A percentile compares a stretch with the other conserved stretches of the same genome.
Conservation (phyloP, 176 grass and related monocot species). For the Aegilops umbellulata region DNA sequence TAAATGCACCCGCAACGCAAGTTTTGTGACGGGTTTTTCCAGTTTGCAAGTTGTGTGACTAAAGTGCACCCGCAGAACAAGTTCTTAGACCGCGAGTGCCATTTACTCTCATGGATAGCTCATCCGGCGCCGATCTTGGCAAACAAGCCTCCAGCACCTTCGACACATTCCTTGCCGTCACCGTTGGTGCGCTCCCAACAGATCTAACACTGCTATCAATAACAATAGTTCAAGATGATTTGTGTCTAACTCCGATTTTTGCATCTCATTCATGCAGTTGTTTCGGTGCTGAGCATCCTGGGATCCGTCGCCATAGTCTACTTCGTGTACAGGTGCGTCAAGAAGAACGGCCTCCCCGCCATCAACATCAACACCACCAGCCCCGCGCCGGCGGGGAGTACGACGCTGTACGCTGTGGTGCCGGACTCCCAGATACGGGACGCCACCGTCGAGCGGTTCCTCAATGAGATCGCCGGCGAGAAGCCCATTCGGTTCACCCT, state of each 20-base stretch:
- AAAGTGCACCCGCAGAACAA: no score
- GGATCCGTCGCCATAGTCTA: neutral
- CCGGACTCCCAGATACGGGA: neutral
- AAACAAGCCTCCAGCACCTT: neutral
- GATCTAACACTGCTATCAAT: neutral
- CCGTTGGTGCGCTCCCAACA: neutral
- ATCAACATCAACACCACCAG: neutral
- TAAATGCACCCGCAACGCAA: no score
- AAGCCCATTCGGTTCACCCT: conserved; percentile 22
- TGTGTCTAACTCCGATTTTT: neutral
- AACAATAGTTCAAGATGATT: neutral
- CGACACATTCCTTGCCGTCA: neutral
- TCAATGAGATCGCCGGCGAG: neutral
- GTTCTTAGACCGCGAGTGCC: no score
- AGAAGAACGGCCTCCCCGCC: neutral
- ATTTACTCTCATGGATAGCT: neutral
- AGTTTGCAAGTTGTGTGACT: no score
- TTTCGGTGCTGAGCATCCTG: neutral
- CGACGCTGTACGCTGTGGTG: neutral
- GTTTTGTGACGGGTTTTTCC: no score
- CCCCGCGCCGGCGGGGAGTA: neutral
- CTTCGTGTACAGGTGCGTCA: neutral
- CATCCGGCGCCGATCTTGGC: neutral
- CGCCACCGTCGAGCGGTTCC: neutral
- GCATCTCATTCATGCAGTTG: neutral